Base-by-base conservation (phyloP, 306 rosid genomes). In the Medicago lupulina region DNA sequence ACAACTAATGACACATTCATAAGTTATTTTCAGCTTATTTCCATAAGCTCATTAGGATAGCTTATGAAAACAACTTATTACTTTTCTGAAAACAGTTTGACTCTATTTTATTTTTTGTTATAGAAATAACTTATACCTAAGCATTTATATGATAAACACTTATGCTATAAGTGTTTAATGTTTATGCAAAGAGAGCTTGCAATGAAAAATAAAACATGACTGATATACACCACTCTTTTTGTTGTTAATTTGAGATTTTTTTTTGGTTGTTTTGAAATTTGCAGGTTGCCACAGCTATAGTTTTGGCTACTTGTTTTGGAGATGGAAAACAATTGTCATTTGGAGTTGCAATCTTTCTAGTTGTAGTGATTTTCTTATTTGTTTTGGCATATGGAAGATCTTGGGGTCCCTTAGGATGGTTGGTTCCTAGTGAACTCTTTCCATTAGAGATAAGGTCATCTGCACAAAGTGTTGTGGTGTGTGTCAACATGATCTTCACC, bases 381-480 rank as follows among this genome's bases (percentile, higher is more conserved):
- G 97, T 92, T 70, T 74, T 92, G 83, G 93, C 91, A 17, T 92
- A 88, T 61, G 97, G 97, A 83, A 90, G 97, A 82, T 88, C 97
- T 0, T 92, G 92, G 97, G 93, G 96, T 28, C 96, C 97, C 4
- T 76, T 92, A 31, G 92, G 86, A 10, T 92, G 97, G 96, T 80
- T 92, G 21, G 97, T 92, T 64, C 93, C 97, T 0, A 90, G 96
- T 68, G 97, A 92, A 88, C 71, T 92, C 1, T 92, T 92, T 61
- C 97, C 97, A 16, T 72, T 92, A 74, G 96, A 92, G 77, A 88
- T 88, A 38, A 87, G 97, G 60, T 88, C 97, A 10, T 90, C 98
- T 0, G 98, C 92, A 25, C 96, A 88, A 68, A 92, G 96, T 67
- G 71, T 90, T 16, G 94, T 90, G 60, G 89, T 92, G 80, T 87